Evolutionary conservation across 1,284 basidiomycete species (phyloP).

Genomic region (Sphagnurus paluster): DNA sequence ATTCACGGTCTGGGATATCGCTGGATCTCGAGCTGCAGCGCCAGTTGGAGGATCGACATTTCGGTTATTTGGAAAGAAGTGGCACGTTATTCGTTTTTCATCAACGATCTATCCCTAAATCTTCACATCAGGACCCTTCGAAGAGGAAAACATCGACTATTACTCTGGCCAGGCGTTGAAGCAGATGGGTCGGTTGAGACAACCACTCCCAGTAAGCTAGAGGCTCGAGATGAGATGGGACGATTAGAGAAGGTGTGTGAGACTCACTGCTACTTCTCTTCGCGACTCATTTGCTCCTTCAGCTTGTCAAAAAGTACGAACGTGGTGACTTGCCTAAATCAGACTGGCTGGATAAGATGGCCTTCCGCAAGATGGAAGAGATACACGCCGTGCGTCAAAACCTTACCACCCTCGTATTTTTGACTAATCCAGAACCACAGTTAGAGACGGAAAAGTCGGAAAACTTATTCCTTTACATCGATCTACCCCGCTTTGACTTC

Average conservation of each 20-base stretch:
- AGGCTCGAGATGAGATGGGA: constrained; percentile 87
- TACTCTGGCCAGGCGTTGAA: constrained; percentile 38
- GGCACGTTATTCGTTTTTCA: no score
- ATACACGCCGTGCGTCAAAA: constrained; percentile 73
- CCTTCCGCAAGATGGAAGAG: constrained; percentile 92
- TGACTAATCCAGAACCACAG: constrained; percentile 37
- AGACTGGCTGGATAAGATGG: constrained; percentile 94
- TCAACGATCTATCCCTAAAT: no score
- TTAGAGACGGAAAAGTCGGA: constrained; percentile 87
- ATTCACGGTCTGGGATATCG: constrained; percentile 95
- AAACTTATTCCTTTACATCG: constrained; percentile 91
- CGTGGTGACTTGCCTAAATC: constrained; percentile 91
- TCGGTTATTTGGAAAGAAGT: constrained; percentile 88
- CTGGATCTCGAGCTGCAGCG: constrained; percentile 69
- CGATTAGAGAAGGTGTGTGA: constrained; percentile 82
- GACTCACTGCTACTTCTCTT: not conserved
- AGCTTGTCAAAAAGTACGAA: constrained; percentile 97
- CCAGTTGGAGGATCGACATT: constrained; percentile 92
- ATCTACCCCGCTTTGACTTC: constrained; percentile 96
- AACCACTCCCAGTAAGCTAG: constrained; percentile 85
- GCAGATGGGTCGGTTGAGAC: constrained; percentile 85
- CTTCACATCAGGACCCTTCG: constrained; percentile 71
- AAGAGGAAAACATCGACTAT: constrained; percentile 73
- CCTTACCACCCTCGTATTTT: not conserved
- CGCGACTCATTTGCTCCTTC: no score